A percentile compares a stretch with the other conserved stretches of the same genome.
phyloP scores from a whole-genome alignment of 176 grass and related monocot species.

The Phragmites australis region DNA sequence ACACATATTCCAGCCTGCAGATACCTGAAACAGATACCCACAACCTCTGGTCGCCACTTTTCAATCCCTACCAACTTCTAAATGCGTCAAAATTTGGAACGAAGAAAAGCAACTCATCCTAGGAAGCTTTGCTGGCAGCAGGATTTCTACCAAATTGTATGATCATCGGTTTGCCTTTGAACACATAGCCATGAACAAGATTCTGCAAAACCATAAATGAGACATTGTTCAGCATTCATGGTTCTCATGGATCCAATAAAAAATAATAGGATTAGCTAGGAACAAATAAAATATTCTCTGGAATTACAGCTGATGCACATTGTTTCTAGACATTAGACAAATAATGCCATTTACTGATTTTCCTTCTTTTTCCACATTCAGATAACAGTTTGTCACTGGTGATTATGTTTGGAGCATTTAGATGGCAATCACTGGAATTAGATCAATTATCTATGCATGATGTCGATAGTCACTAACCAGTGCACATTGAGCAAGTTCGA shows the following conservation, averaged over 20 bases:
- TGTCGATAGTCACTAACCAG: constrained; percentile 57
- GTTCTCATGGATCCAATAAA: not conserved
- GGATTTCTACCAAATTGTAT: constrained; percentile 93
- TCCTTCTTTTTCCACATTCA: not conserved
- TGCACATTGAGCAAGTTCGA: constrained; percentile 66
- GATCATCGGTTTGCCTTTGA: constrained; percentile 91
- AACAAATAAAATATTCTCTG: not conserved
- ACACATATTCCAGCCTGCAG: not conserved
- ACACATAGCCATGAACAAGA: constrained; percentile 81
- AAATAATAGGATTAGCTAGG: not conserved
- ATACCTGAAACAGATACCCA: not conserved
- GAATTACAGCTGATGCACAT: not conserved
- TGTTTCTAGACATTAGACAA: constrained; percentile 26
- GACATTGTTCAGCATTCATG: not conserved
- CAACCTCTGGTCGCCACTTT: not conserved
- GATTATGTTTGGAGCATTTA: not conserved
- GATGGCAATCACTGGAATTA: not conserved
- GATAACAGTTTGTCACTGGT: not conserved
- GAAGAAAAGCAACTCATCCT: not conserved
- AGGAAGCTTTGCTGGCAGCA: constrained; percentile 62
- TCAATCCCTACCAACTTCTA: not conserved
- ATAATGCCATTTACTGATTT: not conserved
- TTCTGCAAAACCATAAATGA: constrained; percentile 61
- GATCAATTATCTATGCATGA: not conserved
- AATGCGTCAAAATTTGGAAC: constrained; percentile 22